These are phyloP conservation scores for Sarocladium oryzae DNA, from an alignment of 2,329 filamentous ascomycete species.

Conservation along the genomic window DNA sequence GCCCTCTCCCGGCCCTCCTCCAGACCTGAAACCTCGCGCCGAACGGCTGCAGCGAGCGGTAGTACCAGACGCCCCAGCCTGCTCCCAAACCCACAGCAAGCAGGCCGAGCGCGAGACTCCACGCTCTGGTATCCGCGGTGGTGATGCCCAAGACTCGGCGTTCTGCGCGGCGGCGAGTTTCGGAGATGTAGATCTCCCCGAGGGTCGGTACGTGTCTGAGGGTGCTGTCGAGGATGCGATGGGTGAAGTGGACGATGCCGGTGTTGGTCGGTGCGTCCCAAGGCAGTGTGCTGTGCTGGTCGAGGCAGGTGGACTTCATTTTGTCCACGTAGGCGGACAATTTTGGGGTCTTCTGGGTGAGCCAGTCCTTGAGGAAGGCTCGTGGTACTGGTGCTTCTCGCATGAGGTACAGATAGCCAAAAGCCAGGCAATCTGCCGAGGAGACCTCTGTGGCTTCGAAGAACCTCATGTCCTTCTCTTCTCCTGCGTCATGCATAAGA, in stretches of 20 bases:
- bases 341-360: slow-evolving; percentile 24
- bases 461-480: slow-evolving; percentile 23
- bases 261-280: slow-evolving; percentile 19
- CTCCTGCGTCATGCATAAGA: slow-evolving; percentile 26
- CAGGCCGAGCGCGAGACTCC: slow-evolving; percentile 26
- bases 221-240: slow-evolving; percentile 27
- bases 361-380: slow-evolving; percentile 34
- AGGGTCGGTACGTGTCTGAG: slow-evolving; percentile 28
- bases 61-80: slow-evolving; percentile 32
- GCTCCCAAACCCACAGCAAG: slow-evolving; percentile 31
- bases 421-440: slow-evolving; percentile 67
- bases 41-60: slow-evolving; percentile 36
- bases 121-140: slow-evolving; percentile 23
- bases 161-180: slow-evolving; percentile 31
- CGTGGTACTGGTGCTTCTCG: slow-evolving; percentile 42
- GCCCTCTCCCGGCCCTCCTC: slow-evolving; percentile 21
- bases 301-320: slow-evolving; percentile 19
- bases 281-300: slow-evolving; percentile 18
- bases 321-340: slow-evolving; percentile 26
- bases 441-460: slow-evolving; percentile 20
- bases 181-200: slow-evolving; percentile 28
- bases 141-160: slow-evolving; percentile 17
- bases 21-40: slow-evolving; percentile 39
- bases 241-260: slow-evolving; percentile 19
- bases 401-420: slow-evolving; percentile 75